phyloP scores from a whole-genome alignment of 1,139 yeast genomes.

The Kodamaea derodonti region DNA sequence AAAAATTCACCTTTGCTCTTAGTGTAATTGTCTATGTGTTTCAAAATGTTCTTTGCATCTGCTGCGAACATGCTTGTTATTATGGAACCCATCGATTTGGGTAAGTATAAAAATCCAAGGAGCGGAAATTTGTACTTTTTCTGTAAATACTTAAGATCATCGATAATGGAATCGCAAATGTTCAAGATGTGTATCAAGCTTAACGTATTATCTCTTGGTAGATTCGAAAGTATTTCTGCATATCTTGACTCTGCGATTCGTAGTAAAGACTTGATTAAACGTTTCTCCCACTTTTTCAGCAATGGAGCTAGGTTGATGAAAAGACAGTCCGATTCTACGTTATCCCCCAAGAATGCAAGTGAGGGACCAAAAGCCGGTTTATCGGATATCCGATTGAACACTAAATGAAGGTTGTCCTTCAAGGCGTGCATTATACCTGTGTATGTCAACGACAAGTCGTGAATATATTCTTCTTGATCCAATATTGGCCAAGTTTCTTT shows the following conservation, averaged over 20 bases:
- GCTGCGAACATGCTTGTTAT: slow-evolving; percentile 59
- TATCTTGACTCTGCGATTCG: slow-evolving; percentile 58
- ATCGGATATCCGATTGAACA: slow-evolving; percentile 40
- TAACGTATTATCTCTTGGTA: slow-evolving; percentile 64
- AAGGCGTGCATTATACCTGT: slow-evolving; percentile 46
- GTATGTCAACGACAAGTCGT: slow-evolving; percentile 46
- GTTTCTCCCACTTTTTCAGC: slow-evolving; percentile 49
- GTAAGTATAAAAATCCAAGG: slow-evolving; percentile 53
- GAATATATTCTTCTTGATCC: slow-evolving; percentile 53
- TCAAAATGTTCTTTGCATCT: slow-evolving; percentile 60
- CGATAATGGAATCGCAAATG: slow-evolving; percentile 53
- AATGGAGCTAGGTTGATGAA: slow-evolving; percentile 37
- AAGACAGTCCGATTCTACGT: slow-evolving; percentile 47
- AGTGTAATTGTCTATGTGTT: slow-evolving; percentile 48
- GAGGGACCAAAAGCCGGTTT: slow-evolving; percentile 64
- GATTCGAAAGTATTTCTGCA: slow-evolving; percentile 49
- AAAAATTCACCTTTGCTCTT: slow-evolving; percentile 35
- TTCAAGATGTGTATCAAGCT: slow-evolving; percentile 56
- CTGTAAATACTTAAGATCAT: slow-evolving; percentile 50
- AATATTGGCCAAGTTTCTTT: slow-evolving; percentile 41
- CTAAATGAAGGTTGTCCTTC: slow-evolving; percentile 38
- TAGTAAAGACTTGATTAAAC: slow-evolving; percentile 45
- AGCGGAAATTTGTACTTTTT: slow-evolving; percentile 61
- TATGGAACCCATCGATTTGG: slow-evolving; percentile 53
- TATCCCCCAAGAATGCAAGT: slow-evolving; percentile 48